Percentiles rank a stretch among this genome's conserved stretches.
Conservation (phyloP, 2,329 filamentous ascomycete genomes). For the Colletotrichum spinosum region DNA sequence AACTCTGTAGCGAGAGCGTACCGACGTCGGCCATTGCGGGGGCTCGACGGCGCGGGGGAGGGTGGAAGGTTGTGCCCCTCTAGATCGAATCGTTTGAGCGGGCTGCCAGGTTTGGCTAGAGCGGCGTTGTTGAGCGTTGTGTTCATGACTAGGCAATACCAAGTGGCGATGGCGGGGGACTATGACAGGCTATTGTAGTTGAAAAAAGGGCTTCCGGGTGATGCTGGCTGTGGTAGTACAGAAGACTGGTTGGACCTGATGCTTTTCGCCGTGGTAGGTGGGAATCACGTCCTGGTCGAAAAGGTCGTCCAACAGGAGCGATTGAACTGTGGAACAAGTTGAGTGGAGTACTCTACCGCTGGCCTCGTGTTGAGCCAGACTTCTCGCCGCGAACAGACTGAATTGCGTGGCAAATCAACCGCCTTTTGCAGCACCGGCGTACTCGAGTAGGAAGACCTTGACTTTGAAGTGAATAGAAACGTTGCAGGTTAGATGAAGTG, state of each 20-base stretch:
- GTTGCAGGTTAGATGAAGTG: conserved; percentile 4
- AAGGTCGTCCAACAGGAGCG: conserved; percentile 5
- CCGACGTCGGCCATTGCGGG: conserved; percentile 80
- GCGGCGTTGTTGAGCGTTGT: conserved; percentile 32
- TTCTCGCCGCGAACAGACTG: conserved; percentile 39
- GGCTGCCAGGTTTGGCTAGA: conserved; percentile 44
- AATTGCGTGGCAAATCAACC: conserved; percentile 38
- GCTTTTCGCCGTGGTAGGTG: neutral
- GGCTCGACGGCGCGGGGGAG: conserved; percentile 92
- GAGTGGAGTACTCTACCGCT: conserved; percentile 38
- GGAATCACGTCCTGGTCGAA: neutral
- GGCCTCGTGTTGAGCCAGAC: conserved; percentile 39
- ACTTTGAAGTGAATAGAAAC: conserved; percentile 2
- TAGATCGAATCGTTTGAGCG: conserved; percentile 74
- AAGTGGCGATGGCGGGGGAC: conserved; percentile 5
- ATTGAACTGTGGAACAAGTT: neutral
- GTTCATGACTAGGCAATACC: conserved; percentile 28
- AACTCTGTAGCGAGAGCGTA: conserved; percentile 97
- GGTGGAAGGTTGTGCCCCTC: conserved; percentile 89
- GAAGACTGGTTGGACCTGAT: neutral
- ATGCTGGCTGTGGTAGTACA: neutral
- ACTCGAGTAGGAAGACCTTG: conserved; percentile 35
- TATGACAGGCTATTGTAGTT: neutral
- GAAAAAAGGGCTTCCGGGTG: neutral
- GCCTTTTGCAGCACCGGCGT: conserved; percentile 39